Evolutionary conservation across 2,329 filamentous ascomycete genomes (phyloP), one percentile per base, ranked within the genome.

Genomic region (Hypoxylon sp.): DNA sequence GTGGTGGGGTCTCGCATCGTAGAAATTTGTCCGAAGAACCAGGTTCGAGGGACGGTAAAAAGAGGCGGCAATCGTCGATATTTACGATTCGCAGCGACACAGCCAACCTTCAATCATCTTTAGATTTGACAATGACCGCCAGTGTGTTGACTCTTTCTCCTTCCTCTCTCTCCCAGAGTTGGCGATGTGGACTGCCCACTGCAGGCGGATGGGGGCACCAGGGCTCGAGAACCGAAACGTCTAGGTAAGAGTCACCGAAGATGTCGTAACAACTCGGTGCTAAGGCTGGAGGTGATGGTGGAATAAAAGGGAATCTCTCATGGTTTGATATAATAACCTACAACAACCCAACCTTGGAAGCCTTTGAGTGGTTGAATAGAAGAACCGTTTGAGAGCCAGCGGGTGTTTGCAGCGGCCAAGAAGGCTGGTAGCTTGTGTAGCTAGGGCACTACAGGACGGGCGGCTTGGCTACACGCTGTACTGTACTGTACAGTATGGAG

Each of bases 1-100:
- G 87, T 87, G 74, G 70, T 82, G 74, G 65, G 69, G 66, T 61
- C 61, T 65, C 36, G 50, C 61, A 44, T 54, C 51, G 52, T 42
- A 50, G 48, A 61, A 67, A 59, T 58, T 63, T 45, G 61, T 32
- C 55, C 64, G 54, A 64, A 55, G 53, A 56, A 59, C 45, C 26
- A 30, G 20, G 55, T 45, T 57, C 16, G 30, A 26, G 28, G 51
- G 36, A 53, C 16, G 40, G 44, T n/a, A n/a, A 54, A 50, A 33
- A 59, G 50, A 64, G 56, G 54, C 42, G 51, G 26, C 52, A 53
- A 32, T 54, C 55, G 50, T 61, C 44, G 38, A 61, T 57, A 48
- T 62, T 61, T 63, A 66, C 45, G 48, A 60, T 68, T 63, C 56
- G 53, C 63, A 63, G 46, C 40, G 14, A 60, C 49, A 26, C 36